These are phyloP conservation scores for Boletellus sp. DNA, from an alignment of 1,284 basidiomycete genomes.

Conservation along the genomic window DNA sequence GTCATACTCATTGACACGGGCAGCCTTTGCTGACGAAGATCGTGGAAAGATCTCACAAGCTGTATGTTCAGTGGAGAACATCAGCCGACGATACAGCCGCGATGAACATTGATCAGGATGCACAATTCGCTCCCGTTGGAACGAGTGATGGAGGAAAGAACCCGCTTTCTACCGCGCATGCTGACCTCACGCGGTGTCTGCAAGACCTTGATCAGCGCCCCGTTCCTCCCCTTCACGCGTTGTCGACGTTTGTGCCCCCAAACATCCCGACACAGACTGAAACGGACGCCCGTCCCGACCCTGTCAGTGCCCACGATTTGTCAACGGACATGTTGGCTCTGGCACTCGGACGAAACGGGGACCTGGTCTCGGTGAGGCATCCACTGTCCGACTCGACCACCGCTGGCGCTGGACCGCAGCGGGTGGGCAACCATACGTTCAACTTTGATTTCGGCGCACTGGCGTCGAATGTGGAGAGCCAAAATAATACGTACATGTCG, in stretches of 20 bases:
- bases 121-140: conserved; percentile 1
- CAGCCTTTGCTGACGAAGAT: conserved; percentile 52
- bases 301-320: conserved; percentile 22
- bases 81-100: conserved; percentile 13
- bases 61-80: conserved; percentile 36
- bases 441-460: conserved; percentile 34
- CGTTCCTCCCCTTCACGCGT: conserved; percentile 18
- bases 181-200: conserved; percentile 23
- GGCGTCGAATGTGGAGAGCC: conserved; percentile 33
- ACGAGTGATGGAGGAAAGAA: conserved; percentile 1
- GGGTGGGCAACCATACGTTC: conserved; percentile 34
- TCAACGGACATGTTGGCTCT: conserved; percentile 32
- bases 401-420: conserved; percentile 24
- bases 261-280: conserved; percentile 14
- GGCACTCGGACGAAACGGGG: conserved; percentile 28
- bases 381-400: conserved; percentile 18
- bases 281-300: conserved; percentile 16
- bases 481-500: conserved; percentile 34
- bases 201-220: conserved; percentile 23
- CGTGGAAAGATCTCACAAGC: conserved; percentile 41
- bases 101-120: conserved; percentile 28
- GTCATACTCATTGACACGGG: conserved; percentile 9
- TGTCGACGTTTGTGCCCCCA: conserved; percentile 26
- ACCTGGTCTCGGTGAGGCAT: conserved; percentile 22
- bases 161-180: conserved; percentile 23